Evolutionary conservation across 2,329 filamentous ascomycete species (phyloP), one percentile per base, ranked within the genome.

Genomic region (Talaromyces sp.): DNA sequence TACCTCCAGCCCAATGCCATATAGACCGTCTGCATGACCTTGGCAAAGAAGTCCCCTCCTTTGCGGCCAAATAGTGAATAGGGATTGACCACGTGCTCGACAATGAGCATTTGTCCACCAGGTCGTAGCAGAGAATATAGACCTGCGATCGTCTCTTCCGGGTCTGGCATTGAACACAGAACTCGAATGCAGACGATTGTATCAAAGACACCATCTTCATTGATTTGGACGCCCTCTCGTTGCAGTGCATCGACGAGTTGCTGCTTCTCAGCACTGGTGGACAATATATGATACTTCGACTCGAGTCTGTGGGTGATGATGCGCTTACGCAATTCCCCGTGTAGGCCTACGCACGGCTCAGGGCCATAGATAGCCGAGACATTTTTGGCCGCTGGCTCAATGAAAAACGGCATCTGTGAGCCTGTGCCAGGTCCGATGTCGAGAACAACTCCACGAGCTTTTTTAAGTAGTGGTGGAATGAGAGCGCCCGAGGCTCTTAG

Each of bases 41-140:
- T 72, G n/a, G 78, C 82, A 13, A 80, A 7, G 11, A 82, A 13
- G 41, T 78, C 81, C 6, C 82, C 84, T 68, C 77, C 79, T 43
- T 35, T 52, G 8, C 47, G 1, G 16, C 45, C 35, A 50, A 75
- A 74, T n/a, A 73, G 78, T 60, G 73, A 71, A 81, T 82, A 85
- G 1, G 81, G 80, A 69, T 85, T 86, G 27, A 75, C 79, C 13
- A 86, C 81, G 75, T 87, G 85, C 72, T 87, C 85, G 60, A 80
- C 82, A 31, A 87, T 75, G 19, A 87, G 73, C 74, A 87, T 72
- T 63, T 83, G 74, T 0, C 85, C 85, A 2, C 85, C 85, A 0
- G 85, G 85, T 66, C 82, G 83, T 45, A 87, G 71, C 66, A 87
- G 70, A 0, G 69, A 69, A 70, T 86, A 86, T 43, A 87, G 68